A percentile compares a stretch with the other conserved stretches of the same genome.
These are phyloP conservation scores for Russula olivacea DNA, from an alignment of 768 basidiomycete genomes.

Conservation along the genomic window DNA sequence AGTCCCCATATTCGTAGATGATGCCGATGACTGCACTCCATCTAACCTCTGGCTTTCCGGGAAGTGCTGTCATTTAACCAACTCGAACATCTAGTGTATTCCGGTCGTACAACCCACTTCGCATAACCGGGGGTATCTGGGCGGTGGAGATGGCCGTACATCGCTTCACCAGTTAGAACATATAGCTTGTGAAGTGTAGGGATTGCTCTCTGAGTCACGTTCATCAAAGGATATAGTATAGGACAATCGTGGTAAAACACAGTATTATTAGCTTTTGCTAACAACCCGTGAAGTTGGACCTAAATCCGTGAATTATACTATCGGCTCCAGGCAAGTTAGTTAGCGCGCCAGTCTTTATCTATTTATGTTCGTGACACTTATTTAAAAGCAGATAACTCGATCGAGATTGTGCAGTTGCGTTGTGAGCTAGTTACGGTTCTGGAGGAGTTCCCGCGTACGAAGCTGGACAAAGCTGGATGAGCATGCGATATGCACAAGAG, in stretches of 20 bases:
- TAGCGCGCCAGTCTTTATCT: background rate
- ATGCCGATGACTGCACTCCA: background rate
- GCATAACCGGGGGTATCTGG: too few species aligned
- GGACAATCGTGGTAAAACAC: too few species aligned
- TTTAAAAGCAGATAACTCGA: background rate
- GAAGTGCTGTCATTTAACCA: too few species aligned
- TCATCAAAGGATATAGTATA: background rate
- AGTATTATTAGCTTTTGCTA: background rate
- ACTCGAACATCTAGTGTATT: too few species aligned
- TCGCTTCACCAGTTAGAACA: too few species aligned
- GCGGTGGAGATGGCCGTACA: too few species aligned
- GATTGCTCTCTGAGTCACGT: background rate
- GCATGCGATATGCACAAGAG: background rate
- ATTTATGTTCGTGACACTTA: background rate
- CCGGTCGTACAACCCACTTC: too few species aligned
- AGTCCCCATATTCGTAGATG: background rate
- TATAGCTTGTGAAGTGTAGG: too few species aligned
- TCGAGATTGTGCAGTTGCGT: background rate
- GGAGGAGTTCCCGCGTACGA: conserved; percentile 10
- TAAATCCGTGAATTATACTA: background rate
- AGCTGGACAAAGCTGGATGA: conserved; percentile 11
- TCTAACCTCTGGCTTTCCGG: background rate
- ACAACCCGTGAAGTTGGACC: background rate
- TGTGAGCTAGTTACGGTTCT: background rate
- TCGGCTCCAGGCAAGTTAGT: background rate